phyloP scores from a whole-genome alignment of 1,284 basidiomycete species.

The Mycena sp. region DNA sequence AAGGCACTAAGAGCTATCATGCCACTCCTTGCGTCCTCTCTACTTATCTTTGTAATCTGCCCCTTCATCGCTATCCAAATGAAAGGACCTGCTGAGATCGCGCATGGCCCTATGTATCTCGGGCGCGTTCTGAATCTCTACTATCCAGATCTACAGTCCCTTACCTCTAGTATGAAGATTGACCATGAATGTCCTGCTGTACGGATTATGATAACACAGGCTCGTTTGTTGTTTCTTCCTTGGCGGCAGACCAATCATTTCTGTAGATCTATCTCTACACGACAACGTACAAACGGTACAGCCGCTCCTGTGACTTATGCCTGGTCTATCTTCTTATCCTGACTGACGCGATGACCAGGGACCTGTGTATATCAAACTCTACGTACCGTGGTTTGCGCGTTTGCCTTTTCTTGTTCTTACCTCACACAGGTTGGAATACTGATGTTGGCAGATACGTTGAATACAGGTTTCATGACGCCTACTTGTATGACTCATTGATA shows the following conservation, averaged over 20 bases:
- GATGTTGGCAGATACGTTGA: slow-evolving; percentile 48
- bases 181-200: slow-evolving; percentile 42
- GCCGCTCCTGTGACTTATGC: background rate
- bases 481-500: slow-evolving; percentile 47
- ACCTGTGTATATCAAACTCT: slow-evolving; percentile 24
- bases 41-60: slow-evolving; percentile 17
- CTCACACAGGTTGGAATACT: slow-evolving; percentile 43
- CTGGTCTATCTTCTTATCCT: background rate
- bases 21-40: slow-evolving; percentile 18
- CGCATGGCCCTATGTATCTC: slow-evolving; percentile 29
- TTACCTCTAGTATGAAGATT: slow-evolving; percentile 32
- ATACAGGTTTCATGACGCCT: slow-evolving; percentile 46
- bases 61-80: slow-evolving; percentile 27
- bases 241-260: background rate
- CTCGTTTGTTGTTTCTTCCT: background rate
- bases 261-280: slow-evolving; percentile 44
- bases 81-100: slow-evolving; percentile 23
- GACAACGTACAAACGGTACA: slow-evolving; percentile 39
- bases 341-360: background rate
- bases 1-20: slow-evolving; percentile 15
- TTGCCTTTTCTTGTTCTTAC: background rate
- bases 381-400: background rate
- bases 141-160: slow-evolving; percentile 1
- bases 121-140: slow-evolving; percentile 29
- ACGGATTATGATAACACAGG: slow-evolving; percentile 45